Percentiles rank a stretch among this genome's conserved stretches.
phyloP scores from a whole-genome alignment of 1,139 yeast species.

The Arxiozyma heterogenica region DNA sequence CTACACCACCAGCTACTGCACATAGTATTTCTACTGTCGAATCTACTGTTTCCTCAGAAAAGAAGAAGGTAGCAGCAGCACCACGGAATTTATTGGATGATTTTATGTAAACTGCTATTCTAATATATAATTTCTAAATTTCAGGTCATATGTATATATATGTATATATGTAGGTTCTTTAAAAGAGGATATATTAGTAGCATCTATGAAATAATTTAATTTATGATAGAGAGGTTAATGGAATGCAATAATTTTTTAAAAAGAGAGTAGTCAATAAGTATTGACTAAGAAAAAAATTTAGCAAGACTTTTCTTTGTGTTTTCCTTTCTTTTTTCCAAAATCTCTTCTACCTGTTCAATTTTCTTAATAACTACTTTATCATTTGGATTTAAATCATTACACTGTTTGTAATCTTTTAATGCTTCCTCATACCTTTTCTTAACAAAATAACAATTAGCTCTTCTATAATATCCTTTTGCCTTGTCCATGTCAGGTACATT shows the following conservation, averaged over 20 bases:
- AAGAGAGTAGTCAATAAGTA: background rate
- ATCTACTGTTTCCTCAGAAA: background rate
- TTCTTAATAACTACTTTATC: conserved; percentile 45
- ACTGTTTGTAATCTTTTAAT: conserved; percentile 37
- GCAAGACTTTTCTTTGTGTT: conserved; percentile 47
- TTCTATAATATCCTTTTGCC: conserved; percentile 57
- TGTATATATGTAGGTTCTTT: too few relatives aligned
- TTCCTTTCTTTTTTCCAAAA: conserved; percentile 37
- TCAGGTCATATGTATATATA: too few relatives aligned
- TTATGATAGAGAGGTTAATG: background rate
- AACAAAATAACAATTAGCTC: conserved; percentile 42
- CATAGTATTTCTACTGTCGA: conserved; percentile 7
- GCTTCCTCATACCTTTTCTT: conserved; percentile 45
- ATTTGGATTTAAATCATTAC: conserved; percentile 38
- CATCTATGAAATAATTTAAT: background rate
- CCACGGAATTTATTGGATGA: conserved; percentile 26
- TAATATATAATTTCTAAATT: background rate
- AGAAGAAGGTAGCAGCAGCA: background rate
- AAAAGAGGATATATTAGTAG: too few relatives aligned
- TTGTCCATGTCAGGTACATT: conserved; percentile 35
- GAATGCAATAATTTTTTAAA: too few relatives aligned
- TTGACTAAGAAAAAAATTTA: conserved; percentile 40
- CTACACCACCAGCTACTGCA: background rate
- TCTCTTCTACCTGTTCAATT: conserved; percentile 34
- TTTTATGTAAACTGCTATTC: conserved; percentile 17